Percentiles rank a stretch among this genome's conserved stretches.
These are phyloP conservation scores for Polysphondylium violaceum DNA, from an alignment of 78 protist species.

Conservation along the genomic window DNA sequence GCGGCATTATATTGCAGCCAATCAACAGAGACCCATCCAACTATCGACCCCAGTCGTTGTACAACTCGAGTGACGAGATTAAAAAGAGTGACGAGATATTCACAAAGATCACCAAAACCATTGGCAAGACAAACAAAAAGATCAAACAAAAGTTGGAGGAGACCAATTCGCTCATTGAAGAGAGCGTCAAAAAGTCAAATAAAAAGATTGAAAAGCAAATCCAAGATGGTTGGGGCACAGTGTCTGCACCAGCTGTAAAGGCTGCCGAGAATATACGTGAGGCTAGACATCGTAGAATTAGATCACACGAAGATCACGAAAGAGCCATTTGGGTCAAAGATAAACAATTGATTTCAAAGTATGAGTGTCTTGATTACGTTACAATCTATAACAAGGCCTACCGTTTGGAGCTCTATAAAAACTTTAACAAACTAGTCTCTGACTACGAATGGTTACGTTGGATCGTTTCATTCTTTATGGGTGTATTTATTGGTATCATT, in stretches of 20 bases:
- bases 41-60: neutral
- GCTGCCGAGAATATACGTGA: conserved; percentile 52
- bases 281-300: neutral
- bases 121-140: conserved; percentile 11
- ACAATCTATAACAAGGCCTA: conserved; percentile 69
- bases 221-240: neutral
- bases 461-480: conserved; percentile 56
- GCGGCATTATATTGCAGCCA: conserved; percentile 52
- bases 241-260: conserved; percentile 2
- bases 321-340: conserved; percentile 60
- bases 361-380: conserved; percentile 66
- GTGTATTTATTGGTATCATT: conserved; percentile 57
- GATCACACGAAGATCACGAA: conserved; percentile 18
- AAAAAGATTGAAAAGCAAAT: conserved; percentile 30
- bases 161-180: conserved; percentile 27
- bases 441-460: conserved; percentile 69
- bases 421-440: conserved; percentile 41
- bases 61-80: conserved; percentile 35
- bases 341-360: conserved; percentile 31
- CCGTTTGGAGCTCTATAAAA: conserved; percentile 55
- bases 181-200: conserved; percentile 28
- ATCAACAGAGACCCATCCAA: conserved; percentile 41
- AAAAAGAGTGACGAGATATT: conserved; percentile 35
- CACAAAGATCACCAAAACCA: conserved; percentile 19
- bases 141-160: conserved; percentile 12